Percentiles rank a stretch among this genome's conserved stretches.
These are phyloP conservation scores for Botrytis hyacinthi DNA, from an alignment of 2,329 filamentous ascomycete genomes.

Conservation along the genomic window DNA sequence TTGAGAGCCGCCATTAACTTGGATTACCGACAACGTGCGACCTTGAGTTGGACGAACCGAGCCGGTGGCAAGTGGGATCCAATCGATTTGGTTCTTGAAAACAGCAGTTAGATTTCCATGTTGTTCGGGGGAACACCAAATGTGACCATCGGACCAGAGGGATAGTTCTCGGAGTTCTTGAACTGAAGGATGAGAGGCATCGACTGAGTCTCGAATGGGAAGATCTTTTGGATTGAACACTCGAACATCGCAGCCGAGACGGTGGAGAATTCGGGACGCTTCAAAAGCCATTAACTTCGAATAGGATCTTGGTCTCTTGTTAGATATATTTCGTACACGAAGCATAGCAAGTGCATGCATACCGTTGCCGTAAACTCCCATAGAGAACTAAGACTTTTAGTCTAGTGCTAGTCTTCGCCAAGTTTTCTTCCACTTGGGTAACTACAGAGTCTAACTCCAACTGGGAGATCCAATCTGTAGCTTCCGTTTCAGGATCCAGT, in stretches of 20 bases:
- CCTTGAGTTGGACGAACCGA: slow-evolving; percentile 65
- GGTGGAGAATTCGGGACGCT: slow-evolving; percentile 57
- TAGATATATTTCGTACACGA: not conserved
- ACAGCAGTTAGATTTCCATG: slow-evolving; percentile 65
- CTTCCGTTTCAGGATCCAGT: slow-evolving; percentile 40
- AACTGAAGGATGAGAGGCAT: slow-evolving; percentile 56
- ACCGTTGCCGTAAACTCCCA: slow-evolving; percentile 53
- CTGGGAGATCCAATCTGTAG: slow-evolving; percentile 54
- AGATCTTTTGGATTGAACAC: slow-evolving; percentile 58
- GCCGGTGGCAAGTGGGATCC: slow-evolving; percentile 62
- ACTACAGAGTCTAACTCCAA: slow-evolving; percentile 55
- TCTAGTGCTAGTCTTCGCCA: slow-evolving; percentile 39
- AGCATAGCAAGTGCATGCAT: not conserved
- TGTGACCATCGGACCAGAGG: slow-evolving; percentile 63
- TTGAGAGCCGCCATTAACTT: slow-evolving; percentile 63
- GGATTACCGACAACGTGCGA: slow-evolving; percentile 59
- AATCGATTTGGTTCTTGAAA: slow-evolving; percentile 70
- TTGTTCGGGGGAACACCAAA: slow-evolving; percentile 66
- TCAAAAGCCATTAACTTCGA: slow-evolving; percentile 60
- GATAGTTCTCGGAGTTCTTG: slow-evolving; percentile 61
- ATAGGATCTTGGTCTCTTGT: slow-evolving; percentile 48
- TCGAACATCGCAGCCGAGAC: slow-evolving; percentile 65
- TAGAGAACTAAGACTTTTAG: slow-evolving; percentile 60
- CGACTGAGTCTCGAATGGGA: slow-evolving; percentile 60
- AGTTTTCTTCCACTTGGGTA: slow-evolving; percentile 50